Percentiles rank a stretch among this genome's conserved stretches.
Conservation (phyloP, 108 stramenopile genomes). For the Pseudonitzschia pungens region DNA sequence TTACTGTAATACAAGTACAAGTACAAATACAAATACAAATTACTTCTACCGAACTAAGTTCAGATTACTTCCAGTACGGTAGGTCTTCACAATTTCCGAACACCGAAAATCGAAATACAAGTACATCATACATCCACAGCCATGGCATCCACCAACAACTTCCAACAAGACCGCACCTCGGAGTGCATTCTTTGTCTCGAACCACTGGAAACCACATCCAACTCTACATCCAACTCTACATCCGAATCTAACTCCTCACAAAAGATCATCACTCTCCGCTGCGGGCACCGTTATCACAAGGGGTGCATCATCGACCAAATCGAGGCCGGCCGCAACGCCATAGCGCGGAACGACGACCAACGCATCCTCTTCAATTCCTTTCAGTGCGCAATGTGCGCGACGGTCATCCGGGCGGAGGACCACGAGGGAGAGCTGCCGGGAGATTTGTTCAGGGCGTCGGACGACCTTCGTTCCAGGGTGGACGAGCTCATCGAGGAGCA, state of each 20-base stretch:
- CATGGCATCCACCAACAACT: too few relatives aligned
- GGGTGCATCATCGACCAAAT: constrained; percentile 57
- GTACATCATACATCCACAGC: too few relatives aligned
- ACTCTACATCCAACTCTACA: too few relatives aligned
- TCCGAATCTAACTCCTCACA: too few relatives aligned
- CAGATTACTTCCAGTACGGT: too few relatives aligned
- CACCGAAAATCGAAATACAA: too few relatives aligned
- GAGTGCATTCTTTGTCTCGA: constrained; percentile 71
- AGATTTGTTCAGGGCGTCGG: constrained; percentile 51
- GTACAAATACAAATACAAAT: too few relatives aligned
- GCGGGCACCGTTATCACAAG: constrained; percentile 65
- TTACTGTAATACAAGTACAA: too few relatives aligned
- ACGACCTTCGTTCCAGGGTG: constrained; percentile 54
- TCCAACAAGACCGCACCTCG: too few relatives aligned
- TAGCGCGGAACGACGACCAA: constrained; percentile 41
- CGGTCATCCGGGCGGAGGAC: constrained; percentile 48
- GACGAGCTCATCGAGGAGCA: constrained; percentile 43
- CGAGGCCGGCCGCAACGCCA: constrained; percentile 3
- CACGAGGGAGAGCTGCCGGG: constrained; percentile 33
- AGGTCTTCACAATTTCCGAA: too few relatives aligned
- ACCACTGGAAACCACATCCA: constrained; percentile 15
- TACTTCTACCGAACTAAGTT: too few relatives aligned
- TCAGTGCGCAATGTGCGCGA: constrained; percentile 67
- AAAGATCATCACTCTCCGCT: constrained; percentile 39
- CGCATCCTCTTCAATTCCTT: constrained; percentile 64